Percentiles rank a stretch among this genome's conserved stretches.
These are phyloP conservation scores for Chlorella sp. DNA, from an alignment of 139 green algal species.

Conservation along the genomic window DNA sequence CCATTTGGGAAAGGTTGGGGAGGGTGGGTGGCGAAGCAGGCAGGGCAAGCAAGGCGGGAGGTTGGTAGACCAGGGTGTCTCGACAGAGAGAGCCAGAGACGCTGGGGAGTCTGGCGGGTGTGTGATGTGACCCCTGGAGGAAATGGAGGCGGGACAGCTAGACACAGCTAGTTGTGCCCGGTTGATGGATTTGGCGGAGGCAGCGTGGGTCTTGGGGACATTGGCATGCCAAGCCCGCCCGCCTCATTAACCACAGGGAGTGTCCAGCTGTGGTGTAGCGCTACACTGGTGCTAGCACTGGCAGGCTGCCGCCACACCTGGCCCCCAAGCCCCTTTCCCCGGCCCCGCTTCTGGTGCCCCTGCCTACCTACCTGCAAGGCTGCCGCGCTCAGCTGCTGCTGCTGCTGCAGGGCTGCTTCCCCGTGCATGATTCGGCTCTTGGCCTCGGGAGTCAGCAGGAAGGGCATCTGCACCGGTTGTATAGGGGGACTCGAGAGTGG, in stretches of 20 bases:
- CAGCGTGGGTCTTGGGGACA: no score
- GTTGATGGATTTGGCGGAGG: no score
- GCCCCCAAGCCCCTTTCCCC: not conserved
- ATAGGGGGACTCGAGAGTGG: no score
- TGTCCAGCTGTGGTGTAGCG: not conserved
- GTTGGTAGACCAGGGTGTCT: no score
- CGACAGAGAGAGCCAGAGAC: no score
- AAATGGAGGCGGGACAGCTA: no score
- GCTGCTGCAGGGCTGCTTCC: constrained; percentile 67
- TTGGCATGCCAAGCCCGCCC: no score
- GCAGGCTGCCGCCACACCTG: not conserved
- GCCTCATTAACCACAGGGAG: no score
- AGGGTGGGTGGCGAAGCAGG: not conserved
- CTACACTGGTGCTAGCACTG: not conserved
- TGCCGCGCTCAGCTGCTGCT: constrained; percentile 61
- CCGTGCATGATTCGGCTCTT: constrained; percentile 78
- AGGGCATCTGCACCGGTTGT: constrained; percentile 46
- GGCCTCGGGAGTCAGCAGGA: constrained; percentile 69
- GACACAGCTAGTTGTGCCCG: no score
- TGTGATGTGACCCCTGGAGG: no score
- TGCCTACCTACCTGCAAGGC: constrained; percentile 53
- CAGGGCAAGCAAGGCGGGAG: not conserved
- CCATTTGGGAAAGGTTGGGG: not conserved
- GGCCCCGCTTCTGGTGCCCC: not conserved
- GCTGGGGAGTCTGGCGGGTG: no score